Evolutionary conservation across 176 grass and related monocot genomes (phyloP).

Genomic region (Oryza nivara): DNA sequence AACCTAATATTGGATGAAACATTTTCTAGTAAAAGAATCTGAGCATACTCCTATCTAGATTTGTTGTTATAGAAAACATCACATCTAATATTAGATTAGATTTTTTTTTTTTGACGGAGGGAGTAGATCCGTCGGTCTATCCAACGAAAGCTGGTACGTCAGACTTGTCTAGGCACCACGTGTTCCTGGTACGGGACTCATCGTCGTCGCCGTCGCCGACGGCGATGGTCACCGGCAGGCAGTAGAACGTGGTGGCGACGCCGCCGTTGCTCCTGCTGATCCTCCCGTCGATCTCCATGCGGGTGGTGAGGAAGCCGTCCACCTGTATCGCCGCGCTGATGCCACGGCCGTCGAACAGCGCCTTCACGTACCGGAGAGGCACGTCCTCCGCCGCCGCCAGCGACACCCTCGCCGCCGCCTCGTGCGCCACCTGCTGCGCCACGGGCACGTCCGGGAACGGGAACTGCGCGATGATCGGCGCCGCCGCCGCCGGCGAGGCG

Average conservation of each 20-base stretch:
- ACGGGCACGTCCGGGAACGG: neutral
- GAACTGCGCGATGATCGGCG: neutral
- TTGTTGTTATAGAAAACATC: too few relatives aligned
- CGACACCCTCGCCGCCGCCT: rapidly evolving
- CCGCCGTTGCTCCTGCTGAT: neutral
- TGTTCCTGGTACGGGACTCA: neutral
- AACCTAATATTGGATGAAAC: too few relatives aligned
- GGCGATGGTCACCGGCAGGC: constrained; percentile 23
- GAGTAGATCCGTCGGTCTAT: neutral
- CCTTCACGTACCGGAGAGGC: constrained; percentile 13
- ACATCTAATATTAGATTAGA: too few relatives aligned
- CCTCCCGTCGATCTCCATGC: neutral
- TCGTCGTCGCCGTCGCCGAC: neutral
- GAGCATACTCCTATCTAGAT: too few relatives aligned
- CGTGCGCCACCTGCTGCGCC: neutral
- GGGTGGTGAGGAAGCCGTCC: neutral
- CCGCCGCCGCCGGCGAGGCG: neutral
- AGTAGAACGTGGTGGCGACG: neutral
- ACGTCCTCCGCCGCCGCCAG: neutral
- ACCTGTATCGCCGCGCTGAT: neutral
- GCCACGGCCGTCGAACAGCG: neutral
- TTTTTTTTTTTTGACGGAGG: too few relatives aligned
- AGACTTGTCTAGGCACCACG: neutral
- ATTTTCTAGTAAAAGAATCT: too few relatives aligned
- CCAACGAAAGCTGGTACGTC: neutral